Conservation (phyloP, 352 stramenopile species). For the Phytophthora litchii region DNA sequence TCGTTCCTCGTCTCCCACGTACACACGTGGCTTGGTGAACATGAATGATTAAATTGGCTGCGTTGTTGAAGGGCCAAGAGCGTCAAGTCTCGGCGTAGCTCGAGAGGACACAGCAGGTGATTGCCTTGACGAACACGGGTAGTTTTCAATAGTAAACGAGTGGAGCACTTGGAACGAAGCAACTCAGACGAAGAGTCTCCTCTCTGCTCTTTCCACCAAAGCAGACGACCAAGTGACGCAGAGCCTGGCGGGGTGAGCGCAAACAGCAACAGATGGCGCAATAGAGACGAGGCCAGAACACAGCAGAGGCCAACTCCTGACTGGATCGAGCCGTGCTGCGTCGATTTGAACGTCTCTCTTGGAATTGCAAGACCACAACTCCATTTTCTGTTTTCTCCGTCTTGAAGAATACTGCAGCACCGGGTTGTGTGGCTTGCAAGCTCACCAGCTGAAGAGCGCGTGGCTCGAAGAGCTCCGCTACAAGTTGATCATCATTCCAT, state of each 20-base stretch:
- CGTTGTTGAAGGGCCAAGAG: constrained; percentile 15
- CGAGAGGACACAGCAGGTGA: constrained; percentile 35
- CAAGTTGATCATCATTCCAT: too few species aligned
- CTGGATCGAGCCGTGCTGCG: constrained; percentile 15
- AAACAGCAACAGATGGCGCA: constrained; percentile 34
- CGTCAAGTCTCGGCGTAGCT: constrained; percentile 9
- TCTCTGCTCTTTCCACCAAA: constrained; percentile 25
- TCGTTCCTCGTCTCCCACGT: constrained; percentile 37
- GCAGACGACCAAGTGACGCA: constrained; percentile 23
- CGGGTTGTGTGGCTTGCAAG: constrained; percentile 6
- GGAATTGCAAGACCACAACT: constrained; percentile 6
- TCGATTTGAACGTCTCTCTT: constrained; percentile 16
- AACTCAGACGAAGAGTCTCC: constrained; percentile 14
- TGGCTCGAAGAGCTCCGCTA: too few species aligned
- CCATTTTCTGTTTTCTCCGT: constrained; percentile 22
- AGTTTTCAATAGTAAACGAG: constrained; percentile 28
- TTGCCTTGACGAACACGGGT: constrained; percentile 30
- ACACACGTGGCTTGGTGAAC: constrained; percentile 29
- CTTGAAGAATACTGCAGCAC: constrained; percentile 27
- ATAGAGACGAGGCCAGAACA: constrained; percentile 25
- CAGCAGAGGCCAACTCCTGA: constrained; percentile 23
- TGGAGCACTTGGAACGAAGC: not conserved
- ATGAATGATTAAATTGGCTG: constrained; percentile 16
- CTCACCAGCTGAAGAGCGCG: constrained; percentile 4
- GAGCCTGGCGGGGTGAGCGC: constrained; percentile 6